Conservation (phyloP, 2,329 filamentous ascomycete genomes). For the Alternaria triticimaculans region DNA sequence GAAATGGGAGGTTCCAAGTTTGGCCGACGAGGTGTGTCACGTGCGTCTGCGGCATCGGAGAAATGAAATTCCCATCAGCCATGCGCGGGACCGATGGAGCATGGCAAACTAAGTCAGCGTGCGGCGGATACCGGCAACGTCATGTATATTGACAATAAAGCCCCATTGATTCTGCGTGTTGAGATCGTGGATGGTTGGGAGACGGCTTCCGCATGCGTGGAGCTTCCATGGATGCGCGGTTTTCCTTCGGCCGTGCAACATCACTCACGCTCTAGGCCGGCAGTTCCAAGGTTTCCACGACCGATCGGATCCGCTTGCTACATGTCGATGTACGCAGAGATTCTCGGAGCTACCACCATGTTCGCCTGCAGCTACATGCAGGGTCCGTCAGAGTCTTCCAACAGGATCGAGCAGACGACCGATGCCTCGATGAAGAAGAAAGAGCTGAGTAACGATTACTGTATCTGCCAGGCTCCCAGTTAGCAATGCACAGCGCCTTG, state of each 20-base stretch:
- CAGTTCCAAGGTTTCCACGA: neutral
- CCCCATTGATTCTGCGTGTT: neutral
- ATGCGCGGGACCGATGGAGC: slow-evolving; percentile 3
- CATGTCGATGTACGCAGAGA: slow-evolving; percentile 14
- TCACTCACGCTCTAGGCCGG: neutral
- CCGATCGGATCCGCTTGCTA: slow-evolving; percentile 10
- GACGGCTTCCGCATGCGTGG: slow-evolving; percentile 1
- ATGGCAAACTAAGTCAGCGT: neutral
- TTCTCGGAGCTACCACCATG: slow-evolving; percentile 18
- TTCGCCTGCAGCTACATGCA: slow-evolving; percentile 12
- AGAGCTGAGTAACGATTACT: slow-evolving; percentile 24
- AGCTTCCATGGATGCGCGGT: neutral
- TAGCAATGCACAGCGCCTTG: neutral
- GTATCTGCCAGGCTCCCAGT: neutral
- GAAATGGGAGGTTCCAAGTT: neutral
- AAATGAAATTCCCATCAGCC: slow-evolving; percentile 3
- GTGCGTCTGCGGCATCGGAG: slow-evolving; percentile 20
- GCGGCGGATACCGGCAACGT: slow-evolving; percentile 8
- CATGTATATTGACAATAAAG: neutral
- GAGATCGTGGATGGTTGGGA: neutral
- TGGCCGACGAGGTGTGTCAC: slow-evolving; percentile 14
- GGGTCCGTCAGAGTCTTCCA: slow-evolving; percentile 10
- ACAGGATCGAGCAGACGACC: neutral
- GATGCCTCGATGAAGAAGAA: neutral
- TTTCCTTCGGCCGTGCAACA: neutral